Base-by-base conservation (phyloP, 345 rosid species). In the Brassica carinata region DNA sequence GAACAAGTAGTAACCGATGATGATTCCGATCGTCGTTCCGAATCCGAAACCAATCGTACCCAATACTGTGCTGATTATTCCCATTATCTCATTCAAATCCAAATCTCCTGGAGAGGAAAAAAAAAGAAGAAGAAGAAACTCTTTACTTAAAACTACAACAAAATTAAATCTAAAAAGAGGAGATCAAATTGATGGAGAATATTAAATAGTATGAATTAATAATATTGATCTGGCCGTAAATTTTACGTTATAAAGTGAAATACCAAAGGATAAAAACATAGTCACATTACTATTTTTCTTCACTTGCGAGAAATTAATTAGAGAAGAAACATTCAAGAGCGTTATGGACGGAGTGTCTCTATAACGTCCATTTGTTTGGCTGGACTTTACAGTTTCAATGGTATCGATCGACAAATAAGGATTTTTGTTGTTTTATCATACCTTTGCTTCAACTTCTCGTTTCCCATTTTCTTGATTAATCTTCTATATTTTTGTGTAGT, bases 1-100 rank as follows among this genome's bases (percentile, higher is more conserved):
- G 83, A 95, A 95, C 89, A 91, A 61, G 84, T 78, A 91, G 84
- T 93, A 91, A 33, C 99, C 99, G 59, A 88, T 77, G 36, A 87
- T 75, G 71, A 91, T 48, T 26, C 97, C 99, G 58, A 89, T 62
- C 26, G 94, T 87, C 67, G 93, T 90, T 71, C 98, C 99, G 40
- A 93, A 62, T 14, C 98, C 98, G 43, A 93, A 91, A 61, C 99
- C 98, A 71, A 75, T 69, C 67, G 87, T 74, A 48, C 94, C 93
- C 76, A 91, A 77, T 62, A 95, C 53, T 55, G 85, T 77, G 72
- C 97, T 87, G 36, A 91, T 17, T n/a, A 92, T 9, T 69, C 97
- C 94, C 97, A 92, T 92, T 92, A 45, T 84, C 77, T 40, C 45
- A 77, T 77, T 81, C 43, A 75, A 58, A 53, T 74, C 58, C 63